Conservation (phyloP, 208 protist genomes). For the Trypanosoma lewisi region DNA sequence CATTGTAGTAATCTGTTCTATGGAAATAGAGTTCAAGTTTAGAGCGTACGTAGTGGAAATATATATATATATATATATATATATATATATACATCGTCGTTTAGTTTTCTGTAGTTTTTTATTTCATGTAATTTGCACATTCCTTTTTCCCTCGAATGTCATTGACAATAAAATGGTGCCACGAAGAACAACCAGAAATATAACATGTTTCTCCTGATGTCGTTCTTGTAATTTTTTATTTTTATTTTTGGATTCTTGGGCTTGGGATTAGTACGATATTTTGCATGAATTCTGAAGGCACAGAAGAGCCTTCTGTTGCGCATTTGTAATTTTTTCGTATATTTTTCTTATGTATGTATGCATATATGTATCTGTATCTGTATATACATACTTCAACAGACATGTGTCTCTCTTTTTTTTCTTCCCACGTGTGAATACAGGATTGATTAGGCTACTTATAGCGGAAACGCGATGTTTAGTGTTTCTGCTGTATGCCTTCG, state of each 20-base stretch:
- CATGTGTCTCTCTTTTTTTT: not conserved
- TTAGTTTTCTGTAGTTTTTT: constrained; percentile 5
- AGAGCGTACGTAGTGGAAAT: not conserved
- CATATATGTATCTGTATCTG: not conserved
- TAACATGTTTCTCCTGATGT: too few species aligned
- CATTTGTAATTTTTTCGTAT: too few species aligned
- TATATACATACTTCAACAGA: too few species aligned
- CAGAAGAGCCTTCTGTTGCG: too few species aligned
- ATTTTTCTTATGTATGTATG: constrained; percentile 2
- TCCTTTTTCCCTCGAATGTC: too few species aligned
- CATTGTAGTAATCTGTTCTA: not conserved
- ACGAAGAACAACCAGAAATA: too few species aligned
- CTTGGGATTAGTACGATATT: too few species aligned
- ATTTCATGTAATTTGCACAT: not conserved
- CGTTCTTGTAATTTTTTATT: too few species aligned
- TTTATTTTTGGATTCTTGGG: too few species aligned
- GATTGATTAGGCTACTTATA: not conserved
- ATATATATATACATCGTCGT: not conserved
- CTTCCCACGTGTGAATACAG: not conserved
- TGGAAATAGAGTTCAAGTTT: not conserved
- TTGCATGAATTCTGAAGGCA: too few species aligned
- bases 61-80: not conserved
- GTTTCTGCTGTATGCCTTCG: constrained; percentile 18
- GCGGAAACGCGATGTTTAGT: constrained; percentile 4
- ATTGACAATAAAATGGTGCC: too few species aligned